A percentile compares a stretch with the other conserved stretches of the same genome.
These are phyloP conservation scores for Fraxinus floribunda DNA, from an alignment of 305 asterid species.

Conservation along the genomic window DNA sequence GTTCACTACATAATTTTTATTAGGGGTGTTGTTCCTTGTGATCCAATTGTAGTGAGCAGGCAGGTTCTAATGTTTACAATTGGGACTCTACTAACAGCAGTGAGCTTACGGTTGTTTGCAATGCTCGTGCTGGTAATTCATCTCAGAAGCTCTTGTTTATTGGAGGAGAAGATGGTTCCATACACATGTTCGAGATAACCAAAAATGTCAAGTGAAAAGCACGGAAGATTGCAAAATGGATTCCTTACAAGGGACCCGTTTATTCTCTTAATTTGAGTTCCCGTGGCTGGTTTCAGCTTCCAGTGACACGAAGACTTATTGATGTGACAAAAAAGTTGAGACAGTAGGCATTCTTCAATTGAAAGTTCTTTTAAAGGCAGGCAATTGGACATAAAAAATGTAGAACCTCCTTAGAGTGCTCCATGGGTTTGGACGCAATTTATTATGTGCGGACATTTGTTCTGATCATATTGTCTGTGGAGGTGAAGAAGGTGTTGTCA, in stretches of 20 bases:
- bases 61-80: too few relatives aligned
- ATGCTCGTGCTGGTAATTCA: too few relatives aligned
- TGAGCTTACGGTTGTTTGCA: too few relatives aligned
- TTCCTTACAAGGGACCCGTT: conserved; percentile 70
- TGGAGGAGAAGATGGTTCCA: conserved; percentile 39
- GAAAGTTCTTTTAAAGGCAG: conserved; percentile 29
- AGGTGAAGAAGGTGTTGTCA: conserved; percentile 88
- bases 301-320: conserved; percentile 81
- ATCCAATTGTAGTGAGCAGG: too few relatives aligned
- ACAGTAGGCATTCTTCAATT: conserved; percentile 28
- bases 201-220: conserved; percentile 30
- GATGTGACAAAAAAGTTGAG: conserved; percentile 74
- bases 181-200: conserved; percentile 76
- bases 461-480: conserved; percentile 79
- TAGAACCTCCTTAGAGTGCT: conserved; percentile 96
- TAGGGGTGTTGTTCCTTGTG: too few relatives aligned
- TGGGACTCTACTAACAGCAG: too few relatives aligned
- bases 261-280: conserved; percentile 81
- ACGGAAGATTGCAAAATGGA: conserved; percentile 67
- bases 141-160: too few relatives aligned
- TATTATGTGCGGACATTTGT: conserved; percentile 69
- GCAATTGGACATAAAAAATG: conserved; percentile 36
- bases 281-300: conserved; percentile 97
- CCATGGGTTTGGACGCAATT: conserved; percentile 75
- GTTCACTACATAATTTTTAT: too few relatives aligned